Evolutionary conservation across 2,329 filamentous ascomycete genomes (phyloP).

Genomic region (Corynespora cassiicola): DNA sequence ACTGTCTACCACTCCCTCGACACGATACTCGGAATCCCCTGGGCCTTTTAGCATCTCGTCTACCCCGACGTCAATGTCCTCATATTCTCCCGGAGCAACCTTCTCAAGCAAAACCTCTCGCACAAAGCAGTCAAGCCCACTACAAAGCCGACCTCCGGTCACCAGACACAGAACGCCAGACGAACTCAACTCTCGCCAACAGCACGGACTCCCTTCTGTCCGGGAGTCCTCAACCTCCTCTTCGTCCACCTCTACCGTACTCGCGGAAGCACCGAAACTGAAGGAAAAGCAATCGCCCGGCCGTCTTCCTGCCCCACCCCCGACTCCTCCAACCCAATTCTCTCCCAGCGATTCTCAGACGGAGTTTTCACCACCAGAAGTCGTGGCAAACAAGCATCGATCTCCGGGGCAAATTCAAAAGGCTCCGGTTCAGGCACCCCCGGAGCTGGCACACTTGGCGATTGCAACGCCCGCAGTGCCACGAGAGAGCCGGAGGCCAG

Average conservation of each 20-base stretch:
- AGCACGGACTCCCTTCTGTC: conserved; percentile 68
- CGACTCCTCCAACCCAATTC: conserved; percentile 55
- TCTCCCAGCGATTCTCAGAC: conserved; percentile 8
- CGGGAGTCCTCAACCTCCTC: conserved; percentile 75
- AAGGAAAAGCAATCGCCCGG: conserved; percentile 44
- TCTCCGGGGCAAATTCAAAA: conserved; percentile 5
- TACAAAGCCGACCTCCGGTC: conserved; percentile 65
- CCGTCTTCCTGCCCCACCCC: conserved; percentile 49
- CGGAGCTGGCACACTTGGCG: conserved; percentile 62
- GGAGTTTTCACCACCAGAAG: conserved; percentile 6
- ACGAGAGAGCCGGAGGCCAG: conserved; percentile 52
- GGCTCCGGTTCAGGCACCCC: conserved; percentile 37
- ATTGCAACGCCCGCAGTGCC: conserved; percentile 62
- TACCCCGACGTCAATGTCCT: conserved; percentile 79
- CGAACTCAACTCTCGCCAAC: conserved; percentile 56
- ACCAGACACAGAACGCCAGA: conserved; percentile 63
- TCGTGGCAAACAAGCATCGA: conserved; percentile 1
- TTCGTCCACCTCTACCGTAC: conserved; percentile 73
- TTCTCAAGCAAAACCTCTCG: conserved; percentile 52
- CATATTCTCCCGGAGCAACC: conserved; percentile 72
- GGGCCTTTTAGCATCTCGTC: conserved; percentile 77
- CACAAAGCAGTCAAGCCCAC: conserved; percentile 62
- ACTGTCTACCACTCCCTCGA: conserved; percentile 75
- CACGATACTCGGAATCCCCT: conserved; percentile 76
- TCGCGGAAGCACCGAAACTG: conserved; percentile 57